Base-by-base conservation (phyloP, 192 early-diverging fungal genomes). In the Coemansia sp. region DNA sequence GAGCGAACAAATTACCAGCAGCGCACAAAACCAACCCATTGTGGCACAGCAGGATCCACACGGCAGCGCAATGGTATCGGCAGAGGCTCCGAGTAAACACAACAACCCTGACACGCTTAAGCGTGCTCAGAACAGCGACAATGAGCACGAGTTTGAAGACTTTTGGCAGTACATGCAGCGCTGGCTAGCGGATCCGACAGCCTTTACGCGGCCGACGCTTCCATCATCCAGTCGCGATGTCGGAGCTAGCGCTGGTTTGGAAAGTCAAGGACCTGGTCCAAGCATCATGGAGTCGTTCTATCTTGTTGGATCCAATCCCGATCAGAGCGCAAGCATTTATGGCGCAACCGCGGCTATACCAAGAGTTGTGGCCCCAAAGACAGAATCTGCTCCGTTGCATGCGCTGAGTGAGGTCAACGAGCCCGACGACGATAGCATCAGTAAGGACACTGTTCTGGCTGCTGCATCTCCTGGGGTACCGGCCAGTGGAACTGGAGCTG, bases 91-190 rank as follows among this genome's bases (percentile, higher is more conserved):
- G 8, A 27, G 32, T 53, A 29, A 24, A 0, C 26, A n/a, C 9
- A 46, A 26, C 37, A 10, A 40, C 17, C 17, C 60, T 40, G n/a
- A 14, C 3, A 15, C 1, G 33, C 12, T 33, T 21, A 39, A 2
- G 18, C 24, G 36, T 21, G 18, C 22, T 33, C 34, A 34, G 5
- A 35, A 15, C 34, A 50, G 54, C 15, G 62, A 63, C 3, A 62
- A 60, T 11, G 76, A 80, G 4, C 53, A 37, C 35, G 78, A 71
- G 48, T 81, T 81, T 68, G 78, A 81, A 24, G 65, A 75, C 27
- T 81, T 81, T 52, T 81, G 78, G 78, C 64, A 65, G 46, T 81
- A 81, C 56, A 75, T 81, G 72, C 71, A 81, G 35, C 62, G 67
- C 58, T 81, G 78, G 78, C 62, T 81, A 34, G 68, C 78, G 0